These are phyloP conservation scores for Cucurbita ficifolia DNA, from an alignment of 306 rosid genomes.

Conservation along the genomic window DNA sequence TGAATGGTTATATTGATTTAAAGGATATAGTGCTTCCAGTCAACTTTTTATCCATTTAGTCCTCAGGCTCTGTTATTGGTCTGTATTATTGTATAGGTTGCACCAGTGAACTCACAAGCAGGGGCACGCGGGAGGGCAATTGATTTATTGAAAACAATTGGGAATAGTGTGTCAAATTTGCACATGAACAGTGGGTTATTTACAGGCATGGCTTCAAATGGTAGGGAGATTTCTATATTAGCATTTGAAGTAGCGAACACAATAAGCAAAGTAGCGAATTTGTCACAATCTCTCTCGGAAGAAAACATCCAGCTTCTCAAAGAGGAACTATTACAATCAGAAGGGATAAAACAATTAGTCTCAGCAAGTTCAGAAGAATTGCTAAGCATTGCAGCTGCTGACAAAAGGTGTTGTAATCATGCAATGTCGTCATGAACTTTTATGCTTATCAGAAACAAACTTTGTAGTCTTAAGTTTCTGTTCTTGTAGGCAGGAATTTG, in stretches of 20 bases:
- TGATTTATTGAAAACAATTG: conserved; percentile 62
- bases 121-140: conserved; percentile 52
- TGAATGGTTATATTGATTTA: not conserved
- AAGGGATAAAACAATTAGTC: conserved; percentile 53
- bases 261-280: conserved; percentile 49
- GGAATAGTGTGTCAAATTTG: conserved; percentile 59
- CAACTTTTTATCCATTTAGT: not conserved
- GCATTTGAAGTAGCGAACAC: conserved; percentile 98
- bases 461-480: conserved; percentile 4
- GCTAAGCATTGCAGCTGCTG: conserved; percentile 58
- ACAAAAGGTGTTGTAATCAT: conserved; percentile 51
- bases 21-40: not conserved
- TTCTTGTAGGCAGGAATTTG: conserved; percentile 58
- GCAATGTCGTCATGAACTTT: not conserved
- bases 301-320: conserved; percentile 57
- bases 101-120: conserved; percentile 34
- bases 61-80: not conserved
- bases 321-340: conserved; percentile 46
- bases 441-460: not conserved
- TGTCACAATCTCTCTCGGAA: conserved; percentile 63
- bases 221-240: conserved; percentile 50
- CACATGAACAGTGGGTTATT: conserved; percentile 33
- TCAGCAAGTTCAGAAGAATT: conserved; percentile 59
- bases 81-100: conserved; percentile 24
- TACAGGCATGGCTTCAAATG: conserved; percentile 37